Base-by-base conservation (phyloP, 331 rosid species). In the Quercus tomentella region DNA sequence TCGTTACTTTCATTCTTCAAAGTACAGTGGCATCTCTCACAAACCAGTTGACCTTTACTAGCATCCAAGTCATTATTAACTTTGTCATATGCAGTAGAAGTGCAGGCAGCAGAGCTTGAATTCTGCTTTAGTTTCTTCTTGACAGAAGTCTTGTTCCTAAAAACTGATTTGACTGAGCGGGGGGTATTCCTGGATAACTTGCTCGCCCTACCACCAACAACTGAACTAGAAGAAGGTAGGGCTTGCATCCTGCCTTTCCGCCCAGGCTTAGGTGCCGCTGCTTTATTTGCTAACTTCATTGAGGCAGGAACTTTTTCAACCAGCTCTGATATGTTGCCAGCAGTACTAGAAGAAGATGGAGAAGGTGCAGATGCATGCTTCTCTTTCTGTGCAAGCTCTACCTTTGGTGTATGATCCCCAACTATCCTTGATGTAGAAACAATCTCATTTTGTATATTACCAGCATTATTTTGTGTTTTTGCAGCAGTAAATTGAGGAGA, bases 21-120 rank as follows among this genome's bases (percentile, higher is more conserved):
- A 62, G 93, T 76, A 81, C 94, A 89, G 45, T 84, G 94, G 82
- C 99, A 95, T 82, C 92, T 93, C 84, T 93, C 97, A 63, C 99
- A 95, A 71, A 95, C 80, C 67, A 89, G 85, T 56, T 63, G 88
- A 79, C 82, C 79, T 76, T 87, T 57, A 75, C 80, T 77, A 78
- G 92, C 88, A 81, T 80, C 85, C 45, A 60, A 78, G 73, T 85
- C 82, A 20, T 75, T 78, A 61, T 83, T 87, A 77, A 77, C 83
- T 81, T 74, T 90, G 61, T 81, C 83, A 66, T 85, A 68, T 61
- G 87, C 75, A 74, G 81, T 79, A 52, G 87, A 84, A 79, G 77
- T 60, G 58, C 82, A 55, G 43, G 80, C 62, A 80, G 88, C 72
- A 76, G 94, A 87, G 75, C 77, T 71, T 70, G 89, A 78, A 78